phyloP scores from a whole-genome alignment of 306 rosid species.

The Boehmeria nivea region DNA sequence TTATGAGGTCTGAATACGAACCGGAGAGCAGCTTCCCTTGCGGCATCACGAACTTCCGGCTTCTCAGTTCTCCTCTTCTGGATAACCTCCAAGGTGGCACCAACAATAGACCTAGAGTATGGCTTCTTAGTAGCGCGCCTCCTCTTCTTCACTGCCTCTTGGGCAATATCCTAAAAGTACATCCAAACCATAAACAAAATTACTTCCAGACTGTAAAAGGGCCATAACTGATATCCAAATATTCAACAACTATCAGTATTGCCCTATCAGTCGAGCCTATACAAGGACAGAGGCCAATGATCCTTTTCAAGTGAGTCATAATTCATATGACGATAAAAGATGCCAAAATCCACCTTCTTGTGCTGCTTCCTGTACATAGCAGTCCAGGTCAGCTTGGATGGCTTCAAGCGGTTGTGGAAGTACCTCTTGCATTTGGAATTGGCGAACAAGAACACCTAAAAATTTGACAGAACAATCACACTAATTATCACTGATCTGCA shows the following conservation, averaged over 20 bases:
- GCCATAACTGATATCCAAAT: not conserved
- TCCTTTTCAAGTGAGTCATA: not conserved
- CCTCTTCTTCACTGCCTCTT: slow-evolving; percentile 72
- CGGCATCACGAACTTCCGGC: slow-evolving; percentile 75
- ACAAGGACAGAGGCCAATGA: not conserved
- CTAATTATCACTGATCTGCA: not conserved
- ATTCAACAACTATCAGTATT: not conserved
- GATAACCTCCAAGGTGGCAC: slow-evolving; percentile 64
- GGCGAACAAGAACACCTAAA: slow-evolving; percentile 68
- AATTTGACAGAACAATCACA: not conserved
- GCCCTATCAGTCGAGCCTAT: not conserved
- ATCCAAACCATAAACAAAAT: not conserved
- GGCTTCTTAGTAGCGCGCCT: slow-evolving; percentile 67
- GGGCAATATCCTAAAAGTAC: slow-evolving; percentile 54
- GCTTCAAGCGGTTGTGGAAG: slow-evolving; percentile 47
- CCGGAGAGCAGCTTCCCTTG: slow-evolving; percentile 82
- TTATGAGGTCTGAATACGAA: slow-evolving; percentile 5
- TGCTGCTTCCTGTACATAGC: slow-evolving; percentile 51
- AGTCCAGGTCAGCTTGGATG: slow-evolving; percentile 49
- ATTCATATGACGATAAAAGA: not conserved
- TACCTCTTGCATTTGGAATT: slow-evolving; percentile 53
- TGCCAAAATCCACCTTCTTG: slow-evolving; percentile 48
- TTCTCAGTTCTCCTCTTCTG: slow-evolving; percentile 67
- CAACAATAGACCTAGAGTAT: slow-evolving; percentile 64
- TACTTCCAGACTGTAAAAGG: no score